phyloP scores from a whole-genome alignment of 225 moss, liverwort and hornwort genomes.

The Pseudisothecium myosuroides region DNA sequence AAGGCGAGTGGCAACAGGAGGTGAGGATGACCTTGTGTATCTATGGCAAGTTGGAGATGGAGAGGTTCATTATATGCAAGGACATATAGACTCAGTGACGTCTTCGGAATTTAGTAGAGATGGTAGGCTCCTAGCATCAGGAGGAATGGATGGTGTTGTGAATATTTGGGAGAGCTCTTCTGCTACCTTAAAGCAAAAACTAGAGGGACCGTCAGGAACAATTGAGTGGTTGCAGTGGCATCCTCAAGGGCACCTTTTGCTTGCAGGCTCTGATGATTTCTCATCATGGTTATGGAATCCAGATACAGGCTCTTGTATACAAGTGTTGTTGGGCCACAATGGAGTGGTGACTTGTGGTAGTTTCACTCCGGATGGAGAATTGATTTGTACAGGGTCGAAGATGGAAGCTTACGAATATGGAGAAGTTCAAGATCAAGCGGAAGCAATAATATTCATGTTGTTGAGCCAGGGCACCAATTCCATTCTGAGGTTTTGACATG shows the following conservation, averaged over 20 bases:
- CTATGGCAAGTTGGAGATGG: neutral
- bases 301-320: neutral
- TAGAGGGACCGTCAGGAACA: neutral
- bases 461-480: neutral
- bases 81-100: rapidly evolving
- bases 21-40: neutral
- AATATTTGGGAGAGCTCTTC: neutral
- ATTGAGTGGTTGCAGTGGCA: neutral
- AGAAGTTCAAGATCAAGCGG: neutral
- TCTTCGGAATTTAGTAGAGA: neutral
- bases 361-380: neutral
- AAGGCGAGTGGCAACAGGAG: neutral
- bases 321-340: neutral
- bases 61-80: neutral
- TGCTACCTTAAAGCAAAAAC: neutral
- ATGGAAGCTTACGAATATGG: neutral
- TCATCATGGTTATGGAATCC: neutral
- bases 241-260: neutral
- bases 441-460: neutral
- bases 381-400: neutral
- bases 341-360: neutral
- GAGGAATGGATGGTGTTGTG: neutral
- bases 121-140: neutral
- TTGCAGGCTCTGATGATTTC: neutral
- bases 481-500: neutral